Base-by-base conservation (phyloP, 148 eudicot species). In the Arctostaphylos glauca region DNA sequence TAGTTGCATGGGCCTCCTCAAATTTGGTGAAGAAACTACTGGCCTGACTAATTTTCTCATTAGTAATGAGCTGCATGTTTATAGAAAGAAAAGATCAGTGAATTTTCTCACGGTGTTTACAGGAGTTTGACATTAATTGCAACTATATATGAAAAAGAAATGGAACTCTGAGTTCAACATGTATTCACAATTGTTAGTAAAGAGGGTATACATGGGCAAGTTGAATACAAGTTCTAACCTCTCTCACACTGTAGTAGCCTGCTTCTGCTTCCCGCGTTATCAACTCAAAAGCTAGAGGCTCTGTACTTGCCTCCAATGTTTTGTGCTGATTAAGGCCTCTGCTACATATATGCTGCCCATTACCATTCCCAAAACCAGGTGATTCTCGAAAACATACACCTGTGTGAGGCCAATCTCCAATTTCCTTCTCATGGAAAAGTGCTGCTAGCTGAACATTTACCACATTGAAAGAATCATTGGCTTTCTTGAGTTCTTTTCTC, bases 1-100 rank as follows among this genome's bases (percentile, higher is more conserved):
- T 88, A 76, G 92, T 87, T 67, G 86, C 83, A 77, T 75, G 84
- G 49, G 90, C 91, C 84, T 87, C 89, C 81, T 89, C 92, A 78
- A 86, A 83, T 67, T 86, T 90, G 68, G 74, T 82, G 60, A 90
- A 90, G 87, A 89, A 89, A 81, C 83, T 81, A 64, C 67, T 71
- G 68, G 81, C 78, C n/a, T 79, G 81, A 58, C 38, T 74, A 53
- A 38, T 72, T 44, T 87, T 84, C 75, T 80, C 54, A 83, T 78
- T 84, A 76, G 62, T 10, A 49, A 73, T 77, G 55, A 71, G 76
- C 88, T 88, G 87, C 81, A 86, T 18, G 46, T 16, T 67, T 5
- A 31, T 23, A 25, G 9, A 43, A 31, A 80, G 70, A 48, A 68
- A 25, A 41, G 66, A 23, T 43, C 46, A 9, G 50, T 73, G 55